Evolutionary conservation across 2,329 filamentous ascomycete genomes (phyloP).

Genomic region (Fusarium domesticum): DNA sequence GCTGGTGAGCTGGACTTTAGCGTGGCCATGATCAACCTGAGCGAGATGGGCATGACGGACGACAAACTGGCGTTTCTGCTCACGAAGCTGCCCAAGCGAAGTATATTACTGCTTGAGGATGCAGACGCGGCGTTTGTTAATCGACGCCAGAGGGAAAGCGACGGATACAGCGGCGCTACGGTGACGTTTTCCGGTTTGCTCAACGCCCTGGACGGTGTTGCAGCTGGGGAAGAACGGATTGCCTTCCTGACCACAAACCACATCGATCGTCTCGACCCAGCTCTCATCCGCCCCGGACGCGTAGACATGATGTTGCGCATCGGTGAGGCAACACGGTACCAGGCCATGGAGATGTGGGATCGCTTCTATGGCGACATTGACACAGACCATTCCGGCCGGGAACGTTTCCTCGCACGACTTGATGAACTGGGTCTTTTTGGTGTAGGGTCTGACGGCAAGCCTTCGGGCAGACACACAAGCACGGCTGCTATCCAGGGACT

Average conservation of each 20-base stretch:
- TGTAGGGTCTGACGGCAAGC: slow-evolving; percentile 46
- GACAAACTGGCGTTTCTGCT: slow-evolving; percentile 83
- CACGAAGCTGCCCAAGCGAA: slow-evolving; percentile 78
- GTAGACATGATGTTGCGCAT: slow-evolving; percentile 92
- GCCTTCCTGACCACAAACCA: slow-evolving; percentile 95
- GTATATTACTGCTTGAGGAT: slow-evolving; percentile 81
- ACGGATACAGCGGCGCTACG: slow-evolving; percentile 82
- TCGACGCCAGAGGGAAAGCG: slow-evolving; percentile 69
- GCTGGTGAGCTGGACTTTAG: slow-evolving; percentile 91
- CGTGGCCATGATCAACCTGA: slow-evolving; percentile 88
- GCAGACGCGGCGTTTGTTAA: slow-evolving; percentile 89
- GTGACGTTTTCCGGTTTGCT: slow-evolving; percentile 93
- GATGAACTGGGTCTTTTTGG: slow-evolving; percentile 68
- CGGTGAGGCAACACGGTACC: slow-evolving; percentile 80
- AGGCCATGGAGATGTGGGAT: slow-evolving; percentile 87
- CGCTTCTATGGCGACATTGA: slow-evolving; percentile 90
- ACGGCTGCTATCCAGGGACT: slow-evolving; percentile 91
- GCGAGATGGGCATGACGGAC: slow-evolving; percentile 84
- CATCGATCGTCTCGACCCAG: slow-evolving; percentile 82
- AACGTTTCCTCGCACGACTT: slow-evolving; percentile 68
- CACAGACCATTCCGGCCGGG: slow-evolving; percentile 55
- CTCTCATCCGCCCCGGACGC: slow-evolving; percentile 83
- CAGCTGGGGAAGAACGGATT: slow-evolving; percentile 89
- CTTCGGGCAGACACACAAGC: slow-evolving; percentile 60
- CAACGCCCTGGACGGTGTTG: slow-evolving; percentile 85